phyloP scores from a whole-genome alignment of 257 asterid species.

The Verbascum thapsus region DNA sequence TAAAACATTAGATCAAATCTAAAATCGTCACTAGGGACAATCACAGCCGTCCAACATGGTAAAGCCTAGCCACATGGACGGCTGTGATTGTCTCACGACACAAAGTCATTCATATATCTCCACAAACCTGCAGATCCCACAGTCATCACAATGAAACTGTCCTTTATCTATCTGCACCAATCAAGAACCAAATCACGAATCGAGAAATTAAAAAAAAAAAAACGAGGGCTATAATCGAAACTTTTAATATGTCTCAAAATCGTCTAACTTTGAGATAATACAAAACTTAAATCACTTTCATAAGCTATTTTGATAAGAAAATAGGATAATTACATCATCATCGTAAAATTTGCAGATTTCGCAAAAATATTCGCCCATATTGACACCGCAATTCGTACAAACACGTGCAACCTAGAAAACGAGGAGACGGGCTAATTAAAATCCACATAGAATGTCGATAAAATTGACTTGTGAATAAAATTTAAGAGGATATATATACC shows the following conservation, averaged over 20 bases:
- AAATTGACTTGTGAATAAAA: not conserved
- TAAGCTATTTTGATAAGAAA: too few species aligned
- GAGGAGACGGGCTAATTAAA: not conserved
- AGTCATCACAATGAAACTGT: constrained; percentile 91
- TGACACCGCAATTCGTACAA: constrained; percentile 93
- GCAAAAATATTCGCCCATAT: constrained; percentile 96
- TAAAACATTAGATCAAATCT: constrained; percentile 14
- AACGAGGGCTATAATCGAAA: not conserved
- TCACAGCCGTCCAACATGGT: too few species aligned
- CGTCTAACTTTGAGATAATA: too few species aligned
- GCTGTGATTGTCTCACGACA: too few species aligned
- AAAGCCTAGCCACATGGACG: too few species aligned
- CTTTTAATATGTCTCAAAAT: too few species aligned
- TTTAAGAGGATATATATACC: constrained; percentile 51
- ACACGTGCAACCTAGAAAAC: constrained; percentile 67
- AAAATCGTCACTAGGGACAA: too few species aligned
- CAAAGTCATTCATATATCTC: not conserved
- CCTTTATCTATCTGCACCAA: constrained; percentile 70
- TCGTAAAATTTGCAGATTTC: constrained; percentile 83
- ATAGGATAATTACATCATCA: constrained; percentile 77
- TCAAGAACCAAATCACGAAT: not conserved
- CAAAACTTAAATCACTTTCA: too few species aligned
- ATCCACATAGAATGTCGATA: not conserved
- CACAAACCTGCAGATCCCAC: constrained; percentile 92
- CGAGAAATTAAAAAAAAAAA: not conserved